These are phyloP conservation scores for Ammopiptanthus mongolicus DNA, from an alignment of 306 rosid species.

Conservation along the genomic window DNA sequence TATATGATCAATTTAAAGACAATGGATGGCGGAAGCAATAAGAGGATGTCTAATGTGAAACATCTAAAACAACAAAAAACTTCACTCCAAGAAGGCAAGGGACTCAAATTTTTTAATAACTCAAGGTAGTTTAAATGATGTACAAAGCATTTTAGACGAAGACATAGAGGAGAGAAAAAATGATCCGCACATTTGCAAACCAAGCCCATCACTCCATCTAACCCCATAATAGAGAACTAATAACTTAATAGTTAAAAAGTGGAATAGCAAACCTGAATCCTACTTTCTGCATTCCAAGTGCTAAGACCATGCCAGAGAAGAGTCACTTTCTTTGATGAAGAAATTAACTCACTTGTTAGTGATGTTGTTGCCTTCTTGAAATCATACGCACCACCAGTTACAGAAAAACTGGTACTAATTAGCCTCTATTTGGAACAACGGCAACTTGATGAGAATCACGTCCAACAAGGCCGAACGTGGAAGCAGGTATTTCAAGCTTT, in stretches of 20 bases:
- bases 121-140: background rate
- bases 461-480: no score
- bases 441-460: no score
- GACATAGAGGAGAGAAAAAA: background rate
- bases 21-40: background rate
- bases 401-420: slow-evolving; percentile 22
- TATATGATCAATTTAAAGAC: slow-evolving; percentile 15
- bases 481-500: no score
- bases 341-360: slow-evolving; percentile 42
- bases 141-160: slow-evolving; percentile 2
- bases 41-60: background rate
- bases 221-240: background rate
- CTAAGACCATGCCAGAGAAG: slow-evolving; percentile 70
- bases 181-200: background rate
- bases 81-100: background rate
- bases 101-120: background rate
- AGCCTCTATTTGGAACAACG: no score
- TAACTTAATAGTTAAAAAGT: background rate
- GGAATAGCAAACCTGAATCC: slow-evolving; percentile 51
- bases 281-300: slow-evolving; percentile 74
- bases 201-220: background rate
- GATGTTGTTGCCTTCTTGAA: slow-evolving; percentile 58
- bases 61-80: background rate
- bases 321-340: slow-evolving; percentile 62
- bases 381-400: slow-evolving; percentile 73